Conservation (phyloP, 23 red algal species). For the Gracilariopsis chorda region DNA sequence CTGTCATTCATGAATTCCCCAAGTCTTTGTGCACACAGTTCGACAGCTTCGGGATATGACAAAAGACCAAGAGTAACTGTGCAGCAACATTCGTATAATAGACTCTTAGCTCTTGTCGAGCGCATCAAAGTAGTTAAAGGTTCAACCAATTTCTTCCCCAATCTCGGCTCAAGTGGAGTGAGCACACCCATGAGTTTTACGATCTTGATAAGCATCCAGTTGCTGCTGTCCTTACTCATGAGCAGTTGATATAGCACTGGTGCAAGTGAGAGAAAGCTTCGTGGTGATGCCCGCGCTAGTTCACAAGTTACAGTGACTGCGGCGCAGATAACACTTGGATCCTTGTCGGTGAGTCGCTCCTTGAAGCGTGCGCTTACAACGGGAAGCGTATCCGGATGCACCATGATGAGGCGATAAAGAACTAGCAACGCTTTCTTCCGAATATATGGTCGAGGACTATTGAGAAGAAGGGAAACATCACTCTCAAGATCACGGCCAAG, state of each 20-base stretch:
- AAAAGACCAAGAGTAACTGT: constrained; percentile 65
- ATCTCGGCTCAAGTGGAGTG: constrained; percentile 72
- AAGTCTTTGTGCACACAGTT: constrained; percentile 63
- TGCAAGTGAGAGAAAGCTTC: constrained; percentile 65
- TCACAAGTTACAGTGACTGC: constrained; percentile 86
- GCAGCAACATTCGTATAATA: constrained; percentile 94
- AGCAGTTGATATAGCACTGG: constrained; percentile 78
- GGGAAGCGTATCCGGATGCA: constrained; percentile 68
- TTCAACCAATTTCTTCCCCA: constrained; percentile 86
- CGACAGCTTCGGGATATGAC: constrained; percentile 56
- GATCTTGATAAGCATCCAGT: constrained; percentile 99
- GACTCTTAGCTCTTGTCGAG: constrained; percentile 85
- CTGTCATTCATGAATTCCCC: constrained; percentile 77
- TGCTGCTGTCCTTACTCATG: constrained; percentile 69
- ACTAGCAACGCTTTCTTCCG: constrained; percentile 94
- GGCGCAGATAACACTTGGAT: constrained; percentile 83
- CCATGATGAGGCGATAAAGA: constrained; percentile 66
- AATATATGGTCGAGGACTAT: constrained; percentile 85
- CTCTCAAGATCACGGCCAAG: constrained; percentile 74
- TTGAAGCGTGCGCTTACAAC: constrained; percentile 66
- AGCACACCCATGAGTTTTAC: constrained; percentile 92
- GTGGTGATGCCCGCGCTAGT: constrained; percentile 70
- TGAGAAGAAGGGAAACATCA: constrained; percentile 83
- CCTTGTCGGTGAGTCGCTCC: constrained; percentile 72
- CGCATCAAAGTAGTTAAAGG: constrained; percentile 76